A percentile compares a stretch with the other conserved stretches of the same genome.
Evolutionary conservation across 768 basidiomycete species (phyloP).

Genomic region (Amanita brunnescens): DNA sequence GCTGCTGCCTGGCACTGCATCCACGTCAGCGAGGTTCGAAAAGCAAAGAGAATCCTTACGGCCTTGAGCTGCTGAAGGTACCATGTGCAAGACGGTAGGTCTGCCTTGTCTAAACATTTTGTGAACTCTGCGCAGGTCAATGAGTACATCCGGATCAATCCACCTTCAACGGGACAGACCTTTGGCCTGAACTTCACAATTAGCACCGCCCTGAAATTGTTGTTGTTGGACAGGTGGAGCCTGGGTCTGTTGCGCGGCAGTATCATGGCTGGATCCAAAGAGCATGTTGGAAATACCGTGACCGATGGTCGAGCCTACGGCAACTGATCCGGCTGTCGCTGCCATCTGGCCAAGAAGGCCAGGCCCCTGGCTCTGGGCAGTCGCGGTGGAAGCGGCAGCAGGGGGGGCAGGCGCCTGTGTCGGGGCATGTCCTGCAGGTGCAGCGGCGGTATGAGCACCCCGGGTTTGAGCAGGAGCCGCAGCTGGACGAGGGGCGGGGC

Average conservation of each 20-base stretch:
- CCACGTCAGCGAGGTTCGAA: constrained; percentile 5
- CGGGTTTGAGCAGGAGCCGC: constrained; percentile 36
- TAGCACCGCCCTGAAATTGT: constrained; percentile 33
- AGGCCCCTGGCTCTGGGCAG: constrained; percentile 38
- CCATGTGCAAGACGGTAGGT: constrained; percentile 72
- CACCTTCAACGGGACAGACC: constrained; percentile 30
- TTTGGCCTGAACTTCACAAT: constrained; percentile 77
- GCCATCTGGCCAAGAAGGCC: constrained; percentile 83
- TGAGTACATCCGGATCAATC: background rate
- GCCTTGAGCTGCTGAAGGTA: constrained; percentile 86
- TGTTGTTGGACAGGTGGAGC: constrained; percentile 42
- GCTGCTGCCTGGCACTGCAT: constrained; percentile 70
- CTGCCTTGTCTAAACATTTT: constrained; percentile 74
- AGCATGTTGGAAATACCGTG: constrained; percentile 89
- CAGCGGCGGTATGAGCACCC: constrained; percentile 42
- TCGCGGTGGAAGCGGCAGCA: constrained; percentile 28
- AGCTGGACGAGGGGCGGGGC: constrained; percentile 39
- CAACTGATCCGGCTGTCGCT: constrained; percentile 85
- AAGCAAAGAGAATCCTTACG: constrained; percentile 34
- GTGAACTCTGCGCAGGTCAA: constrained; percentile 55
- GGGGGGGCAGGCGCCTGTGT: constrained; percentile 34
- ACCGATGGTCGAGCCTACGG: constrained; percentile 79
- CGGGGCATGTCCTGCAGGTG: constrained; percentile 38
- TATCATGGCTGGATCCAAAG: constrained; percentile 51
- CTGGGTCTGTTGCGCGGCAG: constrained; percentile 32